Percentiles rank a stretch among this genome's conserved stretches.
Evolutionary conservation across 495 filamentous ascomycete genomes (phyloP).

Genomic region (Aspergillus ostianus): DNA sequence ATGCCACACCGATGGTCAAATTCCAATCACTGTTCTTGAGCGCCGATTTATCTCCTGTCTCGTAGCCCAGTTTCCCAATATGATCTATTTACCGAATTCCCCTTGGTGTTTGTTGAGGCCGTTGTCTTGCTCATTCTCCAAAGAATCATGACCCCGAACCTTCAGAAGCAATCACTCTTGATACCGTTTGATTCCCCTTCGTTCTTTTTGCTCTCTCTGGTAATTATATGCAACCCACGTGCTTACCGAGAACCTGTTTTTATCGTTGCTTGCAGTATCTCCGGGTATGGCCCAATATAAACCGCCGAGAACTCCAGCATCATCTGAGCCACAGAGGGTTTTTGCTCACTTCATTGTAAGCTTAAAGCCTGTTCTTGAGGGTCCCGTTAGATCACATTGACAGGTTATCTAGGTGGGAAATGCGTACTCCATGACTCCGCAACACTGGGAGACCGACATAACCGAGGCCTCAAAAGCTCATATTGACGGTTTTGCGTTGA

Average conservation of each 20-base stretch:
- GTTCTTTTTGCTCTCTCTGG: background rate
- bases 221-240: background rate
- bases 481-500: constrained; percentile 74
- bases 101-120: background rate
- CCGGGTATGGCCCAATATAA: constrained; percentile 11
- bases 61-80: too few relatives aligned
- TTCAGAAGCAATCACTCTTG: background rate
- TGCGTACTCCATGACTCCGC: constrained; percentile 28
- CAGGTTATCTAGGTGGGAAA: constrained; percentile 26
- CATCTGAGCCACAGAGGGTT: constrained; percentile 23
- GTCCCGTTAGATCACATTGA: background rate
- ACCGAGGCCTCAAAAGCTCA: constrained; percentile 55
- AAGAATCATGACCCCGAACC: background rate
- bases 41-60: background rate
- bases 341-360: constrained; percentile 41
- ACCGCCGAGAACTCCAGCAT: constrained; percentile 4
- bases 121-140: background rate
- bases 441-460: constrained; percentile 62
- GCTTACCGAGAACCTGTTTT: constrained; percentile 6
- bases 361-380: background rate
- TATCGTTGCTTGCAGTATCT: constrained; percentile 8
- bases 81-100: background rate
- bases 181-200: background rate
- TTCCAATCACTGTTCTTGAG: background rate
- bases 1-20: background rate